Evolutionary conservation across 148 eudicot genomes (phyloP), one percentile per base, ranked within the genome.

Genomic region (Camellia sinensis): DNA sequence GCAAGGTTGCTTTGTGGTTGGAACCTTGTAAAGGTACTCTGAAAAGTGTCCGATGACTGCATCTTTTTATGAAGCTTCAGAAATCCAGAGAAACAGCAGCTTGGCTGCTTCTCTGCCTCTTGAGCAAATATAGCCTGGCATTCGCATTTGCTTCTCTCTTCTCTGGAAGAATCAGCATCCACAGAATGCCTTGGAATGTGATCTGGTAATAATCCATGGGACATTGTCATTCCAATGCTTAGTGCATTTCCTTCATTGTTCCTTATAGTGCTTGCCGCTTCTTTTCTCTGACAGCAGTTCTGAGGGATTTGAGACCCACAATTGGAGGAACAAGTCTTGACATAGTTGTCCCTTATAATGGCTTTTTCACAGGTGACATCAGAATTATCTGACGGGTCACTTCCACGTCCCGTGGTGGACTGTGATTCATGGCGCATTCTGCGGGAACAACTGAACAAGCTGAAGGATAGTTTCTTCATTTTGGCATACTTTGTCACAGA

Each of bases 241-340:
- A 94, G 79, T 2, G 92, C 88, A 87, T 97, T 97, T 50, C 97
- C 99, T 48, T 94, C 92, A 73, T 79, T 91, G 82, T 86, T 91
- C 73, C 99, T 84, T 37, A 94, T 81, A 43, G 87, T 91, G 78
- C 83, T 93, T 14, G 83, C 87, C 53, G 73, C 66, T 83, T 85
- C 88, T 46, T 78, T 87, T 43, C 67, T 85, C 67, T 67, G 77
- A 79, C 83, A 86, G 75, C 92, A 91, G 29, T 82, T 68, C 64
- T 80, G 85, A 43, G 86, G 84, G 45, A 80, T 50, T n/a, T 88
- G 92, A 7, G 94, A 87, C 64, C 87, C 87, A 80, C 86, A 79
- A n/a, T 79, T 75, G 66, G 90, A 86, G 44, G 97, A 90, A 80
- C 93, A 86, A 45, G 86, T 84, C 59, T 87, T 91, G 0, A 77